A percentile compares a stretch with the other conserved stretches of the same genome.
Conservation (phyloP, 192 early-diverging fungal species). For the Oehlia diaphana region DNA sequence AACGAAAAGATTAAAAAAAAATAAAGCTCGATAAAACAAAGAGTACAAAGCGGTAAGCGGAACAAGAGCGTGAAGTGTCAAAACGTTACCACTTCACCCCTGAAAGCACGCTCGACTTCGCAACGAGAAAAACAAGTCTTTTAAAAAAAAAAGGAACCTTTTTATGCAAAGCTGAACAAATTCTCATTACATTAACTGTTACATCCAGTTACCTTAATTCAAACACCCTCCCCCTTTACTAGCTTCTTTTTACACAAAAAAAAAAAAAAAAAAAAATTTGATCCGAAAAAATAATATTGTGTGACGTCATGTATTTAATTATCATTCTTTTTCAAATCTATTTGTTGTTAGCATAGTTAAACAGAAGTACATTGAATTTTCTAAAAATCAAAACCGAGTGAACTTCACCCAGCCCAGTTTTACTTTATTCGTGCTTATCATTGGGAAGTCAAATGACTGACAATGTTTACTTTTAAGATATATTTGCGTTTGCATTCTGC, state of each 20-base stretch:
- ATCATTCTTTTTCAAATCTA: too few species aligned
- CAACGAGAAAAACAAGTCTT: conserved; percentile 19
- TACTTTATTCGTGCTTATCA: not conserved
- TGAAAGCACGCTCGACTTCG: conserved; percentile 27
- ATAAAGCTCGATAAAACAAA: conserved; percentile 5
- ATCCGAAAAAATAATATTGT: not conserved
- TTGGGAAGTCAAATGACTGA: not conserved
- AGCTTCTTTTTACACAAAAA: not conserved
- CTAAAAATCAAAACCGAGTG: too few species aligned
- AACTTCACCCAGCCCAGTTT: not conserved
- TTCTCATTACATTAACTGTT: not conserved
- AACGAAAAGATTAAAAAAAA: not conserved
- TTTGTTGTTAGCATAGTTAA: too few species aligned
- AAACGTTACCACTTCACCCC: conserved; percentile 28
- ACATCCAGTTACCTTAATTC: not conserved
- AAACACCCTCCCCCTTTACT: not conserved
- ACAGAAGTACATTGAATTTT: too few species aligned
- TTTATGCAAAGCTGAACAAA: conserved; percentile 20
- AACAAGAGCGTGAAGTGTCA: conserved; percentile 27
- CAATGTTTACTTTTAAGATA: not conserved
- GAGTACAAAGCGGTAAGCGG: conserved; percentile 7
- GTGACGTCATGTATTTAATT: not conserved
- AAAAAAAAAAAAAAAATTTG: not conserved
- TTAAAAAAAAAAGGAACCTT: not conserved
- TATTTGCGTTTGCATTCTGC: not conserved